Evolutionary conservation across 2,329 filamentous ascomycete genomes (phyloP).

Genomic region (Aspergillus fumigatiaffinis): DNA sequence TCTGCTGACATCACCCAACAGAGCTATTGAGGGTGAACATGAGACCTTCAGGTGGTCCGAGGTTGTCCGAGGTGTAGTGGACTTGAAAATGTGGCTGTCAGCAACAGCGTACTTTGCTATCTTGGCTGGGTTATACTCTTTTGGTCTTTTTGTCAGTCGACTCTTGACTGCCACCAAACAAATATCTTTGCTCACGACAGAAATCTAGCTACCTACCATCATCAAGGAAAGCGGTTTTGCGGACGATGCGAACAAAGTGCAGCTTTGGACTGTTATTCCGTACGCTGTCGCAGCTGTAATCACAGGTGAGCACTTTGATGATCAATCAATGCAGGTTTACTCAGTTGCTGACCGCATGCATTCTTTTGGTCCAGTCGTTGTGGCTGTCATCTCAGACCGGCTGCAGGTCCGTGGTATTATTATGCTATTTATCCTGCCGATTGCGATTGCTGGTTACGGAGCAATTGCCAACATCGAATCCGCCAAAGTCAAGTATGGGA

Average conservation of each 20-base stretch:
- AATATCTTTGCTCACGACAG: background rate
- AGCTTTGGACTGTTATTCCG: constrained; percentile 62
- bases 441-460: constrained; percentile 63
- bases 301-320: constrained; percentile 41
- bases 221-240: constrained; percentile 55
- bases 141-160: constrained; percentile 57
- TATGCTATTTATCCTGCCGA: constrained; percentile 60
- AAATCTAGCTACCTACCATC: constrained; percentile 57
- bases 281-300: constrained; percentile 58
- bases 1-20: background rate
- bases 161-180: background rate
- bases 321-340: background rate
- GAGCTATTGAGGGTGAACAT: constrained; percentile 18
- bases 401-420: constrained; percentile 56
- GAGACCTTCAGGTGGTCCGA: constrained; percentile 60
- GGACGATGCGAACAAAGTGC: constrained; percentile 53
- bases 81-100: constrained; percentile 60
- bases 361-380: constrained; percentile 15
- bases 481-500: constrained; percentile 56
- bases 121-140: constrained; percentile 56
- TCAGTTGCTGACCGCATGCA: background rate
- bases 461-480: constrained; percentile 56
- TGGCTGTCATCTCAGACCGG: constrained; percentile 58
- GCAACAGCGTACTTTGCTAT: constrained; percentile 61
- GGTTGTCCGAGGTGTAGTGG: constrained; percentile 58